These are phyloP conservation scores for Puccinellia tenuiflora DNA, from an alignment of 176 grass and related monocot genomes.

Conservation along the genomic window DNA sequence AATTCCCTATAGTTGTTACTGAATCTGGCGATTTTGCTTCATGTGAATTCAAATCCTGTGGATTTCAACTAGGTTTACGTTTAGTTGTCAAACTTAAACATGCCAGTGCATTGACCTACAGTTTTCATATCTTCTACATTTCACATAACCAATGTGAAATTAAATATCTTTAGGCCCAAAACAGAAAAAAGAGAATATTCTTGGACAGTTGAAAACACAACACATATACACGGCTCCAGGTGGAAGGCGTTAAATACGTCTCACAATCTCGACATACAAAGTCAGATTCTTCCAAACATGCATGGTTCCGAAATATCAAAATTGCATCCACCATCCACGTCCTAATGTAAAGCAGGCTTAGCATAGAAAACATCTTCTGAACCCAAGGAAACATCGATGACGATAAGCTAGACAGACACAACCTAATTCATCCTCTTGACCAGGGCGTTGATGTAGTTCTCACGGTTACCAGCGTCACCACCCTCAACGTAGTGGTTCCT, in stretches of 20 bases:
- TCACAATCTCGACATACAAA: background rate
- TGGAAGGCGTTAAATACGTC: background rate
- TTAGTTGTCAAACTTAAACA: no score
- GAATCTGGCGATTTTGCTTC: no score
- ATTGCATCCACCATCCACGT: constrained; percentile 29
- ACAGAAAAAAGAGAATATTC: no score
- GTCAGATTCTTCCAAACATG: background rate
- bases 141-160: no score
- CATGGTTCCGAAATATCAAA: constrained; percentile 37
- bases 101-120: no score
- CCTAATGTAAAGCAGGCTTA: constrained; percentile 9
- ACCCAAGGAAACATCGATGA: background rate
- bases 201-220: no score
- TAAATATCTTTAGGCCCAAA: no score
- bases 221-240: background rate
- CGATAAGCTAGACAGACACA: background rate
- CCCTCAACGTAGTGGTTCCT: constrained; percentile 61
- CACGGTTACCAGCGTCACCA: constrained; percentile 63
- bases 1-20: no score
- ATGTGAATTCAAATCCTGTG: no score
- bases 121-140: no score
- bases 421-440: constrained; percentile 63
- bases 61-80: no score
- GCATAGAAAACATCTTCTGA: background rate
- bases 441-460: constrained; percentile 67